A percentile compares a stretch with the other conserved stretches of the same genome.
These are phyloP conservation scores for Ceratocystis papillata DNA, from an alignment of 2,329 filamentous ascomycete genomes.

Conservation along the genomic window DNA sequence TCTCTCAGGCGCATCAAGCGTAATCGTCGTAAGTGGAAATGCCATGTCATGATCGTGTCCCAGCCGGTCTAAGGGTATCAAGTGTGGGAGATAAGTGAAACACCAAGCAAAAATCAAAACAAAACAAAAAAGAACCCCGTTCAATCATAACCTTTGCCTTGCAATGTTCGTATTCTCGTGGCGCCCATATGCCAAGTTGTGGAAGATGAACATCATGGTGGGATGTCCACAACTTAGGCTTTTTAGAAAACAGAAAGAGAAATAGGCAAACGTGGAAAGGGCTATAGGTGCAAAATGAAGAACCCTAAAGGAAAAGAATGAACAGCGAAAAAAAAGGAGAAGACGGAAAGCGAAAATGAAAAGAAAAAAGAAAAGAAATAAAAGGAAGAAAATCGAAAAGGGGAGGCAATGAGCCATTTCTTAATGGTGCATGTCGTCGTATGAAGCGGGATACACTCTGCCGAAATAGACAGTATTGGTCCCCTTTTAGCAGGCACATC, in stretches of 20 bases:
- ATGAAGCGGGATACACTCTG: background rate
- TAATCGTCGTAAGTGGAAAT: constrained; percentile 25
- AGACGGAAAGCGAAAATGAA: constrained; percentile 27
- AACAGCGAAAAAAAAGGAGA: constrained; percentile 19
- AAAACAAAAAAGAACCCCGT: constrained; percentile 27
- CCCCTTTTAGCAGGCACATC: background rate
- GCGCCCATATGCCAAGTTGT: constrained; percentile 23
- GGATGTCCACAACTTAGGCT: constrained; percentile 8
- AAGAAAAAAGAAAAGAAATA: constrained; percentile 27
- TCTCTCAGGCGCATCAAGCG: constrained; percentile 25
- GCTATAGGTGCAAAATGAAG: constrained; percentile 7
- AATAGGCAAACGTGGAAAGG: constrained; percentile 19
- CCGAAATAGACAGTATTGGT: background rate
- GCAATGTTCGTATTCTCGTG: constrained; percentile 29
- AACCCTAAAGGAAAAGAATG: constrained; percentile 17
- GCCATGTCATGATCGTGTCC: constrained; percentile 26
- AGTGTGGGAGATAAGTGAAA: constrained; percentile 24
- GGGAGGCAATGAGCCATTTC: constrained; percentile 20
- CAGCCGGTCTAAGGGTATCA: constrained; percentile 30
- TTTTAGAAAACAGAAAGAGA: constrained; percentile 20
- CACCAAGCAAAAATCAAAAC: constrained; percentile 26
- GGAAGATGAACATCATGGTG: background rate
- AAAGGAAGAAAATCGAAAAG: constrained; percentile 25
- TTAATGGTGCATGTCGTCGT: background rate
- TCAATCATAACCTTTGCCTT: constrained; percentile 25